Percentiles rank a stretch among this genome's conserved stretches.
These are phyloP conservation scores for Silene latifolia DNA, from an alignment of 148 eudicot genomes.

Conservation along the genomic window DNA sequence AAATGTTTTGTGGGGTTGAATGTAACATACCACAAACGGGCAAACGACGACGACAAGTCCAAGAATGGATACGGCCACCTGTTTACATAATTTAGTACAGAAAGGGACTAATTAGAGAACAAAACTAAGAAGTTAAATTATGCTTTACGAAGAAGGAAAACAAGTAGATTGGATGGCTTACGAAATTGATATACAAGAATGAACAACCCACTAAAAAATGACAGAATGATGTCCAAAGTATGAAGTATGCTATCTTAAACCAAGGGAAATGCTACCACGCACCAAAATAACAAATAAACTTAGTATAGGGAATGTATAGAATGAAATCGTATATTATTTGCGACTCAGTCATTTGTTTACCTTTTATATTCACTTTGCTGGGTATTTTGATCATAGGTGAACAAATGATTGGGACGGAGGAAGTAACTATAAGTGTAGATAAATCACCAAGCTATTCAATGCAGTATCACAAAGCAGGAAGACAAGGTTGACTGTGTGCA, in stretches of 20 bases:
- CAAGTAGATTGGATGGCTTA: conserved; percentile 25
- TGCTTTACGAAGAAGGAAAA: conserved; percentile 5
- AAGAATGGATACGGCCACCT: conserved; percentile 99
- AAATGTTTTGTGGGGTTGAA: not conserved
- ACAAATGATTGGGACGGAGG: too few relatives aligned
- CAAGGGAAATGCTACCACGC: conserved; percentile 79
- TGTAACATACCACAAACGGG: conserved; percentile 75
- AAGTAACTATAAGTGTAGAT: too few relatives aligned
- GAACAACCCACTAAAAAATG: conserved; percentile 72
- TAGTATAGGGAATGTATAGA: not conserved
- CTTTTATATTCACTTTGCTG: too few relatives aligned
- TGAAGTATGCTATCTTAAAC: conserved; percentile 76
- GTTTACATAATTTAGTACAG: conserved; percentile 9
- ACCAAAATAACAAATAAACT: not conserved
- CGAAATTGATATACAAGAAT: conserved; percentile 67
- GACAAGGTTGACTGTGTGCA: conserved; percentile 81
- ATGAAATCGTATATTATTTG: not conserved
- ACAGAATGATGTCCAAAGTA: conserved; percentile 75
- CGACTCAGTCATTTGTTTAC: too few relatives aligned
- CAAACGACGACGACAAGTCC: conserved; percentile 67
- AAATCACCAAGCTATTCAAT: conserved; percentile 71
- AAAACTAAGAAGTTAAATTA: not conserved
- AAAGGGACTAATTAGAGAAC: conserved; percentile 23
- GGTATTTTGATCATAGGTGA: too few relatives aligned
- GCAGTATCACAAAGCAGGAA: conserved; percentile 80